phyloP scores from a whole-genome alignment of 106 monocot species.

The Cymbidium sinense region DNA sequence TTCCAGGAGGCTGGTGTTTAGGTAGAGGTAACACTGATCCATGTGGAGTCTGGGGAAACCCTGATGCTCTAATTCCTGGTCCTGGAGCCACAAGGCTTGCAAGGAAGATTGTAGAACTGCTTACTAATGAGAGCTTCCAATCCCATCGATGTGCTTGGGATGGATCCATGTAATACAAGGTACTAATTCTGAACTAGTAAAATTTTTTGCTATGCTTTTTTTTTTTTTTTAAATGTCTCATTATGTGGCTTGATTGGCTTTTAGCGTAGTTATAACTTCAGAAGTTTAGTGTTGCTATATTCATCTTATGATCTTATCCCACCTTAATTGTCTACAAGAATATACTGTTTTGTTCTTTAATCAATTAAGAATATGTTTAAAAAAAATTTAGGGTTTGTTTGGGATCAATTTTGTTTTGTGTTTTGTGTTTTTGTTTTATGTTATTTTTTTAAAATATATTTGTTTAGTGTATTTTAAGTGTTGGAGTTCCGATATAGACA shows the following conservation, averaged over 20 bases:
- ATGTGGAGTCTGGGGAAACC: constrained; percentile 51
- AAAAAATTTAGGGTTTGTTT: no score
- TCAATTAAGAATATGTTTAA: background rate
- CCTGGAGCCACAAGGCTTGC: constrained; percentile 51
- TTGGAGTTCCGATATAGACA: no score
- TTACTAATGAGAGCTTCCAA: constrained; percentile 31
- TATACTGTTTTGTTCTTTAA: background rate
- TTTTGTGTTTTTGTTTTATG: no score
- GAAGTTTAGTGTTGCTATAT: no score
- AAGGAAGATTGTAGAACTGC: constrained; percentile 33
- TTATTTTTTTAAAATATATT: no score
- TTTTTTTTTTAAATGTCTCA: background rate
- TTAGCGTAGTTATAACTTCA: background rate
- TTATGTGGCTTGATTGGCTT: background rate
- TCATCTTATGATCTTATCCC: no score
- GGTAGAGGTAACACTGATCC: constrained; percentile 35
- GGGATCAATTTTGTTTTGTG: no score
- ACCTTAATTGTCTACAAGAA: background rate
- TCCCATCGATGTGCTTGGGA: constrained; percentile 73
- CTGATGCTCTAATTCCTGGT: constrained; percentile 62
- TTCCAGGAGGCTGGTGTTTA: constrained; percentile 87
- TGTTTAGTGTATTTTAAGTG: no score
- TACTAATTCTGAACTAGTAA: background rate
- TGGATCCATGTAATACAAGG: constrained; percentile 17
- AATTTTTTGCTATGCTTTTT: background rate